Conservation (phyloP, 2,329 filamentous ascomycete genomes). For the Proliferodiscus dingleyae region DNA sequence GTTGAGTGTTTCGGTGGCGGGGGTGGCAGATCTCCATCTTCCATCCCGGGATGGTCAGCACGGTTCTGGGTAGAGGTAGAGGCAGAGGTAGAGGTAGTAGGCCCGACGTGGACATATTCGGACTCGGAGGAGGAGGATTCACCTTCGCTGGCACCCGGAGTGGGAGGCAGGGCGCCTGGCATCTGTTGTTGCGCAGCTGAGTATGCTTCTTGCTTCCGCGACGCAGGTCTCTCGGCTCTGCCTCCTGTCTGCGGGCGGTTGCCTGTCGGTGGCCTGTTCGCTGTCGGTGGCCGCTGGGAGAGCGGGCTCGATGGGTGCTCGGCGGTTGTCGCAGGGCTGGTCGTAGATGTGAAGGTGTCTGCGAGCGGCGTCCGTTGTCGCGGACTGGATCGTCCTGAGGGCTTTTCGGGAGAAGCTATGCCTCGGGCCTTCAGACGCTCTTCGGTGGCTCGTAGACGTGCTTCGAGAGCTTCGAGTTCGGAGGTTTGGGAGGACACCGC, state of each 20-base stretch:
- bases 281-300: constrained; percentile 4
- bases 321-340: constrained; percentile 8
- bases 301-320: constrained; percentile 19
- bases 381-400: constrained; percentile 17
- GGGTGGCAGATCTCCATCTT: constrained; percentile 25
- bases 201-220: constrained; percentile 5
- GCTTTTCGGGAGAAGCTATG: constrained; percentile 3
- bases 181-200: constrained; percentile 11
- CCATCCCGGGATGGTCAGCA: constrained; percentile 20
- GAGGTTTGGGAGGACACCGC: constrained; percentile 67
- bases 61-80: constrained; percentile 5
- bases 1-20: constrained; percentile 6
- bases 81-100: no score
- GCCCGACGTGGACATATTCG: constrained; percentile 26
- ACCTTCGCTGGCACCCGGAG: constrained; percentile 33
- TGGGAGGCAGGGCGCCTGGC: constrained; percentile 30
- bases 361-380: constrained; percentile 15
- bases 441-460: constrained; percentile 79
- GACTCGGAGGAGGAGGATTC: constrained; percentile 22
- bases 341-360: constrained; percentile 16
- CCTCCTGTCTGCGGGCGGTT: background rate
- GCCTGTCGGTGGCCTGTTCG: constrained; percentile 6
- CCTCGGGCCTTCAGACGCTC: constrained; percentile 55
- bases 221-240: constrained; percentile 3
- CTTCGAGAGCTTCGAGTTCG: constrained; percentile 83